Base-by-base conservation (phyloP, 139 green algal genomes). In the Coelastrella sp. region DNA sequence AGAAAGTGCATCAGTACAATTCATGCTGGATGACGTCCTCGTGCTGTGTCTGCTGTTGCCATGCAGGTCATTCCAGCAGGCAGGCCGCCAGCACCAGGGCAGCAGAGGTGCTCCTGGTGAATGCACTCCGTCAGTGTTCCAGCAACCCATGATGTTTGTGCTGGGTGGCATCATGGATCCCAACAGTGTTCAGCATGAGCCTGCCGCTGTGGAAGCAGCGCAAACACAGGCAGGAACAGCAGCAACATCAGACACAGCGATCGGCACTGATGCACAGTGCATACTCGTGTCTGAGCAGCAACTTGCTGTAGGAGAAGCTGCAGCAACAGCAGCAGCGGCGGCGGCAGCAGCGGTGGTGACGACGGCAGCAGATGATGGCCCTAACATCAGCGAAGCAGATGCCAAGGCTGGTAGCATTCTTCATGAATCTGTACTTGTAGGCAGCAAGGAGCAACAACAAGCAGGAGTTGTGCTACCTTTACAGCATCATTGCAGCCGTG, bases 61-160 rank as follows among this genome's bases (percentile, higher is more conserved):
- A 15, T 24, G n/a, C 63, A 87, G 87, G 78, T 12, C 87, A 15
- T 22, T 49, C 10, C 14, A 61, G 7, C 58, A 63, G 59, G 74
- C 85, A 70, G 19, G 60, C 61, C 35, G 11, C 66, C 79, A 84
- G 70, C 56, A 56, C 19, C 78, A 86, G 68, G 8, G 73, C 56
- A 65, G 68, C 87, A 82, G 58, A 22, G 85, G 22, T 25, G 57
- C 25, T 61, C 57, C n/a, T 35, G 82, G 57, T 20, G 60, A 24
- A 6, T 10, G 17, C 9, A 22, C 25, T 14, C n/a, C 6, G 10
- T 61, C 56, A 22, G 27, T n/a, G 15, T 92, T 79, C 35, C 85
- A 91, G 90, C 85, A 89, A 27, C 90, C 90, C 17, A 68, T 93
- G 22, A 57, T 61, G 4, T 93, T 93, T 86, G 90, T 93, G 27